Evolutionary conservation across 2,329 filamentous ascomycete species (phyloP).

Genomic region (Cladorrhinum sp.): DNA sequence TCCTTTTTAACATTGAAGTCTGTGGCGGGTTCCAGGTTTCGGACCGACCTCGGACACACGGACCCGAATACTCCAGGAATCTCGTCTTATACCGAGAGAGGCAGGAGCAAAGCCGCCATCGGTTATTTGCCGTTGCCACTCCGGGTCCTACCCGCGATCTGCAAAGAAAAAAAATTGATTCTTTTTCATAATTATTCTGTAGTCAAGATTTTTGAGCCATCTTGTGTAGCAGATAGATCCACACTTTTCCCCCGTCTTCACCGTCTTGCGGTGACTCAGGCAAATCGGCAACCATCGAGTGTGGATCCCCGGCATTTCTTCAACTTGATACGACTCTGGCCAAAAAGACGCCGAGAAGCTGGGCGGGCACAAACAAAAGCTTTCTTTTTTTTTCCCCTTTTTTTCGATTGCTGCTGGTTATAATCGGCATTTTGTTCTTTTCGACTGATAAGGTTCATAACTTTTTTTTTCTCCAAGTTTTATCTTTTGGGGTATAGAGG

Average conservation of each 20-base stretch:
- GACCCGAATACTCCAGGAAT: neutral
- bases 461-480: neutral
- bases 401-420: neutral
- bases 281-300: neutral
- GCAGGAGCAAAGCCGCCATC: neutral
- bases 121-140: neutral
- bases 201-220: too few relatives aligned
- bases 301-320: neutral
- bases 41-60: neutral
- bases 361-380: neutral
- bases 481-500: neutral
- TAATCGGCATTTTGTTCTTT: neutral
- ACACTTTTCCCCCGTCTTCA: neutral
- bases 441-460: neutral
- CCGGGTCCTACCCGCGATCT: neutral
- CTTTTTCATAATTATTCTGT: too few relatives aligned
- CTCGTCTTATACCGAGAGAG: neutral
- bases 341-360: neutral
- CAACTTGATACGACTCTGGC: neutral
- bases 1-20: neutral
- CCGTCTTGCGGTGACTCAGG: neutral
- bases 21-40: neutral
- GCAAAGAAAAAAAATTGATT: too few relatives aligned
- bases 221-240: neutral
- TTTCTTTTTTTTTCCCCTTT: neutral